These are phyloP conservation scores for Trichoderma virens DNA, from an alignment of 495 filamentous ascomycete species.

Conservation along the genomic window DNA sequence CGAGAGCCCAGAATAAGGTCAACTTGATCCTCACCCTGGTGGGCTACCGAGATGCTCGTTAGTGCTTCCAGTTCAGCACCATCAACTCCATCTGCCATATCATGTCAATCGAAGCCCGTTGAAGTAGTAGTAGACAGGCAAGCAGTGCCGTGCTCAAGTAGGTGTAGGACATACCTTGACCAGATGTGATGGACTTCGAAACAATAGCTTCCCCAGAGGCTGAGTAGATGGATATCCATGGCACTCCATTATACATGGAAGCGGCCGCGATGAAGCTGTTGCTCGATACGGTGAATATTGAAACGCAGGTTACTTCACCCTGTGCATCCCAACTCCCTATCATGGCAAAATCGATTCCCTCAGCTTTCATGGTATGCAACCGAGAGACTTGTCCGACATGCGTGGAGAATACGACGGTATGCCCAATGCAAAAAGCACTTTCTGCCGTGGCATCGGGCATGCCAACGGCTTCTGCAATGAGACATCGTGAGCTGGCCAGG, in stretches of 20 bases:
- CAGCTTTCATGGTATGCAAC: slow-evolving; percentile 25
- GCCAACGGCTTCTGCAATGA: slow-evolving; percentile 20
- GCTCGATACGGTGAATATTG: slow-evolving; percentile 15
- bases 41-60: slow-evolving; percentile 26
- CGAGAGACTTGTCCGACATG: slow-evolving; percentile 23
- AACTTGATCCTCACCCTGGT: slow-evolving; percentile 10
- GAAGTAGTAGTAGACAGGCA: not conserved
- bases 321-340: slow-evolving; percentile 20
- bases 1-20: slow-evolving; percentile 33
- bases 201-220: slow-evolving; percentile 11
- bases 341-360: slow-evolving; percentile 17
- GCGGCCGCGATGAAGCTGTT: slow-evolving; percentile 24
- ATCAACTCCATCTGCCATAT: not conserved
- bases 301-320: slow-evolving; percentile 36
- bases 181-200: slow-evolving; percentile 7
- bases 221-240: slow-evolving; percentile 20
- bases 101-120: not conserved
- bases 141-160: not conserved
- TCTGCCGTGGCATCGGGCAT: slow-evolving; percentile 19
- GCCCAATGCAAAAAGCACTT: slow-evolving; percentile 24
- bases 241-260: slow-evolving; percentile 20
- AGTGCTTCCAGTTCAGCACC: slow-evolving; percentile 21
- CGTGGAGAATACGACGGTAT: slow-evolving; percentile 28
- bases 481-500: slow-evolving; percentile 20
- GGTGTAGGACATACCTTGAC: not conserved